Percentiles rank a stretch among this genome's conserved stretches.
Conservation (phyloP, 2,329 filamentous ascomycete species). For the Blumeria hordei region DNA sequence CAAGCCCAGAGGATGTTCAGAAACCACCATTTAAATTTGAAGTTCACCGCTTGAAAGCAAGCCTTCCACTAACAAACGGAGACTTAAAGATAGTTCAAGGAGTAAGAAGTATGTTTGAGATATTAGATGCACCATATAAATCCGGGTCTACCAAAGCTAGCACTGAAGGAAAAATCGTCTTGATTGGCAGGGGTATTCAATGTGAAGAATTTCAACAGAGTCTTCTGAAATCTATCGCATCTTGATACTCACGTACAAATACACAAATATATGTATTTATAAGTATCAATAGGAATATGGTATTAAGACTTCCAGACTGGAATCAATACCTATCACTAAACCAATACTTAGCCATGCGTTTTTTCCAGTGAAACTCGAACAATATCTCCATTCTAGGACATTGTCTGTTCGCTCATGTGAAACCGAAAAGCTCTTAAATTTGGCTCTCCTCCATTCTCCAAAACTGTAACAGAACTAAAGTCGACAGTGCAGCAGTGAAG, state of each 20-base stretch:
- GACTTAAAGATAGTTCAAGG: constrained; percentile 62
- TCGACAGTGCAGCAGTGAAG: too few relatives aligned
- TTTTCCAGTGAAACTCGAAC: too few relatives aligned
- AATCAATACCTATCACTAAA: too few relatives aligned
- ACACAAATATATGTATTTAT: too few relatives aligned
- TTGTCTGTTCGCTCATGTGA: too few relatives aligned
- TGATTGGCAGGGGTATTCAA: constrained; percentile 34
- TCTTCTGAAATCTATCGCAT: constrained; percentile 7
- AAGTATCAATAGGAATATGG: too few relatives aligned
- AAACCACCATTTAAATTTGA: constrained; percentile 27
- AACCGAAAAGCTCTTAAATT: too few relatives aligned
- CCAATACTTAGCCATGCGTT: too few relatives aligned
- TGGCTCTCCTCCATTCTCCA: too few relatives aligned
- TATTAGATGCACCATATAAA: constrained; percentile 32
- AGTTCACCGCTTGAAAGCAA: constrained; percentile 71
- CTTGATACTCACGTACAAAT: neutral
- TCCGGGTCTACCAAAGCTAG: constrained; percentile 9
- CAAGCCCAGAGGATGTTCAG: neutral
- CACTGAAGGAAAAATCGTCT: constrained; percentile 30
- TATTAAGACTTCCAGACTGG: too few relatives aligned
- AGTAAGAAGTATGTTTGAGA: constrained; percentile 81
- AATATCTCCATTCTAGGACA: too few relatives aligned
- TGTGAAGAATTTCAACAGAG: constrained; percentile 27
- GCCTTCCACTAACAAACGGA: constrained; percentile 40
- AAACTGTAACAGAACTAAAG: too few relatives aligned